Conservation (phyloP, 495 filamentous ascomycete species). For the Daldinia decipiens region DNA sequence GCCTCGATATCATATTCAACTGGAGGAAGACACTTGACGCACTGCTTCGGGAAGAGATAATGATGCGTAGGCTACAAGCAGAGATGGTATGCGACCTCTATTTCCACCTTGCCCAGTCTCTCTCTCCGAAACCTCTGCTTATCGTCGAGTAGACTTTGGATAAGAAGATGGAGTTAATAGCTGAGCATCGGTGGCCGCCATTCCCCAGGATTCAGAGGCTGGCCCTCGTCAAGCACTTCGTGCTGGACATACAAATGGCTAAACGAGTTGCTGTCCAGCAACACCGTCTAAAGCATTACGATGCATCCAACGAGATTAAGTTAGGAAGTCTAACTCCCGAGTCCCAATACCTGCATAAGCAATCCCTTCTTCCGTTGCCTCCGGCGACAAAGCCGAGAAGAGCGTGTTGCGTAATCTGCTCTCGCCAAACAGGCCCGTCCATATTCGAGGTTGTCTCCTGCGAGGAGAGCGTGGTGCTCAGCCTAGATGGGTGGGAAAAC, state of each 20-base stretch:
- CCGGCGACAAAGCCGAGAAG: conserved; percentile 16
- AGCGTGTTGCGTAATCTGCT: conserved; percentile 34
- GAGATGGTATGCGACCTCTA: conserved; percentile 35
- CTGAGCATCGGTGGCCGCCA: conserved; percentile 34
- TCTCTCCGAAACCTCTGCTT: conserved; percentile 24
- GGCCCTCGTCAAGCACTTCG: conserved; percentile 30
- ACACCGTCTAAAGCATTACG: conserved; percentile 27
- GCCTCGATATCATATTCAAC: conserved; percentile 30
- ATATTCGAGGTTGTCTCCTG: conserved; percentile 41
- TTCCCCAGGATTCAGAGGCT: conserved; percentile 33
- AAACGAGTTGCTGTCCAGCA: conserved; percentile 37
- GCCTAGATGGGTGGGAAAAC: conserved; percentile 34
- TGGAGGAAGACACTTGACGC: conserved; percentile 35
- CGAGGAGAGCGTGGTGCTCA: conserved; percentile 39
- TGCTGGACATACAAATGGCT: conserved; percentile 37
- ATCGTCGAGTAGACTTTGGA: conserved; percentile 21
- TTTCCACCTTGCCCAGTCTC: conserved; percentile 18
- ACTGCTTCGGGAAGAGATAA: conserved; percentile 36
- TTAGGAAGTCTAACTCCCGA: conserved; percentile 33
- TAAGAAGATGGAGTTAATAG: conserved; percentile 19
- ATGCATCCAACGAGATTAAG: conserved; percentile 23
- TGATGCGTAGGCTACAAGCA: conserved; percentile 35
- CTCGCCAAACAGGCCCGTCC: conserved; percentile 32
- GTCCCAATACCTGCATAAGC: conserved; percentile 36
- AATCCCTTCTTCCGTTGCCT: conserved; percentile 16